phyloP scores from a whole-genome alignment of 179 eudicot genomes.

The Dionaea muscipula region DNA sequence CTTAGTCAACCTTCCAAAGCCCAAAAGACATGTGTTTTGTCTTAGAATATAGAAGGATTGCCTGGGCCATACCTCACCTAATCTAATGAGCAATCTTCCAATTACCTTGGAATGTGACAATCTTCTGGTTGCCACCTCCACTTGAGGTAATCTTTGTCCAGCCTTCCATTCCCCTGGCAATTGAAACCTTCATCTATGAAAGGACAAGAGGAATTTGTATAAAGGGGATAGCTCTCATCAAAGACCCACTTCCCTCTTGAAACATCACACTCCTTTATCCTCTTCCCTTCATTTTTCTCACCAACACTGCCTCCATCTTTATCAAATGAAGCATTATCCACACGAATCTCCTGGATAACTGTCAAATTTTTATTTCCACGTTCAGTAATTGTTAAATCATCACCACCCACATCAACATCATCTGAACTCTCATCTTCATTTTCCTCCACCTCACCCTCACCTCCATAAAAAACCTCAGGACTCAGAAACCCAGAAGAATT shows the following conservation, averaged over 20 bases:
- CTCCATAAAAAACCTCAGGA: conserved; percentile 10
- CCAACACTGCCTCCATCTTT: conserved; percentile 9
- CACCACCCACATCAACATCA: conserved; percentile 2
- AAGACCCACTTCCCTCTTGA: conserved; percentile 71
- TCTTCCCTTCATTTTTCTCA: conserved; percentile 17
- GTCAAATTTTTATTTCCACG: conserved; percentile 9
- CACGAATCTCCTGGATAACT: neutral
- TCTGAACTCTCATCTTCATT: conserved; percentile 4
- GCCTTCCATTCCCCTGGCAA: conserved; percentile 72
- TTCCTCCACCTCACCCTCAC: conserved; percentile 11
- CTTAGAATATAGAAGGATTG: no score
- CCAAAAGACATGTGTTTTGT: no score
- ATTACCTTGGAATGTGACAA: conserved; percentile 77
- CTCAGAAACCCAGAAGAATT: conserved; percentile 18
- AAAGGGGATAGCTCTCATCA: conserved; percentile 71
- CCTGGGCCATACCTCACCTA: no score
- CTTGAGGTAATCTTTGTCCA: conserved; percentile 61
- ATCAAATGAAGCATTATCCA: conserved; percentile 11
- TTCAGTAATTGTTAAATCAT: conserved; percentile 6
- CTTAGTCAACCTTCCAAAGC: no score
- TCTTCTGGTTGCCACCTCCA: conserved; percentile 93
- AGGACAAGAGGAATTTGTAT: conserved; percentile 61
- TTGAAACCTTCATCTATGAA: conserved; percentile 87
- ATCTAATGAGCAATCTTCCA: neutral
- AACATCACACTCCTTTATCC: conserved; percentile 39